Percentiles rank a stretch among this genome's conserved stretches.
Conservation (phyloP, 441 rosid genomes). For the Populus hybrid region DNA sequence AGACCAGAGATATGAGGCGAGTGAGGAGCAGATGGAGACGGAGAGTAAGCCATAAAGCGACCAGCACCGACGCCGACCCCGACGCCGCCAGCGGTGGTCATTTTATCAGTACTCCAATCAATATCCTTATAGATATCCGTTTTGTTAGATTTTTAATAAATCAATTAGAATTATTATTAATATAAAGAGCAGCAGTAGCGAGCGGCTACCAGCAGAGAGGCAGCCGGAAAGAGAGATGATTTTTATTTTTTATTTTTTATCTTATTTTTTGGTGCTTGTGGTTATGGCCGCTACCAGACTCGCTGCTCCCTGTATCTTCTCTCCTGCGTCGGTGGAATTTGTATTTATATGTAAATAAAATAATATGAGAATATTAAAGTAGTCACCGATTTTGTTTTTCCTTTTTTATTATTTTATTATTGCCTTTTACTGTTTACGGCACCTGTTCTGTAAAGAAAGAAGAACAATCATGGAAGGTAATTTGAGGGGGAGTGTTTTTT, state of each 20-base stretch:
- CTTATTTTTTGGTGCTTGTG: not conserved
- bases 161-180: not conserved
- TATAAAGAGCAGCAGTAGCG: not conserved
- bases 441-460: not conserved
- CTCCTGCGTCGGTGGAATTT: not conserved
- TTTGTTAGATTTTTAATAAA: not conserved
- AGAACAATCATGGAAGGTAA: not conserved
- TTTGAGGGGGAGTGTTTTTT: not conserved
- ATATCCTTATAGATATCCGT: slow-evolving; percentile 28
- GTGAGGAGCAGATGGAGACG: slow-evolving; percentile 67
- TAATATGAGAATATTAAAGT: not conserved
- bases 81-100: slow-evolving; percentile 29
- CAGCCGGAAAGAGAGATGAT: not conserved
- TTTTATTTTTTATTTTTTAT: not conserved
- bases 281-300: not conserved
- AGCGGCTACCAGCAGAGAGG: not conserved
- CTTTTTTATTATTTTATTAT: not conserved
- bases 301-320: not conserved
- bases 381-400: not conserved
- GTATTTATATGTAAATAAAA: not conserved
- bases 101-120: slow-evolving; percentile 30
- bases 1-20: slow-evolving; percentile 61
- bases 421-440: not conserved
- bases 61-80: not conserved
- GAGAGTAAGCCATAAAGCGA: slow-evolving; percentile 65